A percentile compares a stretch with the other conserved stretches of the same genome.
Conservation (phyloP, 2,329 filamentous ascomycete species). For the Xylaria sp. region DNA sequence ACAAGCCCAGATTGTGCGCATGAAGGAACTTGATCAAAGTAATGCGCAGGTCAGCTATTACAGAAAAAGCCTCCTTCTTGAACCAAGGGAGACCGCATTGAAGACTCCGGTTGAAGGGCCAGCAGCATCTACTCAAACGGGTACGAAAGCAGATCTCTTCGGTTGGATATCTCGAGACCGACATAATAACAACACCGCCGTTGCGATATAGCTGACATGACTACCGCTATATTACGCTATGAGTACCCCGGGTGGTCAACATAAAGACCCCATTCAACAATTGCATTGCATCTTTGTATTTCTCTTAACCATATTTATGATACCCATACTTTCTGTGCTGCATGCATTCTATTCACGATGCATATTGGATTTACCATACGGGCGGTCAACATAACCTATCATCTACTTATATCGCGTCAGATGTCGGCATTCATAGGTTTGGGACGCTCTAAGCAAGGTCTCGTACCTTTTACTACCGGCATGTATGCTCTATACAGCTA, state of each 20-base stretch:
- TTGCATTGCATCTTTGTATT: slow-evolving; percentile 23
- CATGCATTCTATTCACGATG: slow-evolving; percentile 34
- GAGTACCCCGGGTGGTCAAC: neutral
- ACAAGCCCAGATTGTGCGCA: slow-evolving; percentile 76
- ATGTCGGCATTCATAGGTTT: slow-evolving; percentile 32
- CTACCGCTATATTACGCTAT: neutral
- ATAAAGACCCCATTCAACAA: slow-evolving; percentile 3
- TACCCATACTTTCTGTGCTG: slow-evolving; percentile 39
- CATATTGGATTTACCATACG: slow-evolving; percentile 36
- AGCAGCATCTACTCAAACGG: slow-evolving; percentile 32
- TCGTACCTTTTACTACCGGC: slow-evolving; percentile 30
- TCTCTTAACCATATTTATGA: slow-evolving; percentile 39
- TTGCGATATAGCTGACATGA: slow-evolving; percentile 36
- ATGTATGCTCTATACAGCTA: slow-evolving; percentile 32
- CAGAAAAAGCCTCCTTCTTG: slow-evolving; percentile 81
- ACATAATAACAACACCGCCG: slow-evolving; percentile 33
- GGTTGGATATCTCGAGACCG: slow-evolving; percentile 59
- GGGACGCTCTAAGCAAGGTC: slow-evolving; percentile 18
- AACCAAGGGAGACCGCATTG: slow-evolving; percentile 67
- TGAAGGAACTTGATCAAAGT: slow-evolving; percentile 64
- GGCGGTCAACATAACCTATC: slow-evolving; percentile 29
- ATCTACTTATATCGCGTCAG: slow-evolving; percentile 35
- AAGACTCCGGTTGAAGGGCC: slow-evolving; percentile 43
- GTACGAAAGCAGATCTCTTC: slow-evolving; percentile 51
- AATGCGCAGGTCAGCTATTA: slow-evolving; percentile 71